Evolutionary conservation across 345 rosid species (phyloP).

Genomic region (Rhodomyrtus tomentosa): DNA sequence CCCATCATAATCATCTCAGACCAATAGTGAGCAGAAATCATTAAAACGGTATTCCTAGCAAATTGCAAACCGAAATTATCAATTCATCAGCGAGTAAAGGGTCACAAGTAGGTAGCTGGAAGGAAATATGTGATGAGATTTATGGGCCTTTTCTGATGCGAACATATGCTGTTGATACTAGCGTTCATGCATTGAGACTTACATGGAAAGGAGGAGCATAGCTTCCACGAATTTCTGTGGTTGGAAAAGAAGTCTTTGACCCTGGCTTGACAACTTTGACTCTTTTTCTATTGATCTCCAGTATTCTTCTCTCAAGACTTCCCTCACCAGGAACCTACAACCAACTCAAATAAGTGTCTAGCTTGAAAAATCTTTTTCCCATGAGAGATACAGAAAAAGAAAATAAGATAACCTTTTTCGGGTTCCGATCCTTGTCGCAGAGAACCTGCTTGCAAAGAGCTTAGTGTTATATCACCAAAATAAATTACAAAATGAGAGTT

Average conservation of each 20-base stretch:
- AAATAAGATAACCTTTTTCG: conserved; percentile 50
- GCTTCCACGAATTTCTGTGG: conserved; percentile 89
- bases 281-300: conserved; percentile 82
- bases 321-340: conserved; percentile 67
- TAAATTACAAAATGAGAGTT: neutral
- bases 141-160: neutral
- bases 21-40: neutral
- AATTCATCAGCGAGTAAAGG: neutral
- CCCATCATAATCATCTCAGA: neutral
- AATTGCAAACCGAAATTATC: neutral
- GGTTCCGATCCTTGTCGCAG: conserved; percentile 69
- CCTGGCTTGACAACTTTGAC: conserved; percentile 94
- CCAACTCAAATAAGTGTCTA: neutral
- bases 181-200: conserved; percentile 12
- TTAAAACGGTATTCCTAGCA: neutral
- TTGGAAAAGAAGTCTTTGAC: conserved; percentile 76
- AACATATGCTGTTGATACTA: neutral
- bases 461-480: neutral
- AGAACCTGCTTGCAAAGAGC: conserved; percentile 40
- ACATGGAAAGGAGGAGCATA: conserved; percentile 94
- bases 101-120: neutral
- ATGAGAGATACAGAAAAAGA: neutral
- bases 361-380: neutral
- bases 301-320: conserved; percentile 76
- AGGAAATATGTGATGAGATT: neutral